These are phyloP conservation scores for Chamaenerion angustifolium DNA, from an alignment of 345 rosid species.

Conservation along the genomic window DNA sequence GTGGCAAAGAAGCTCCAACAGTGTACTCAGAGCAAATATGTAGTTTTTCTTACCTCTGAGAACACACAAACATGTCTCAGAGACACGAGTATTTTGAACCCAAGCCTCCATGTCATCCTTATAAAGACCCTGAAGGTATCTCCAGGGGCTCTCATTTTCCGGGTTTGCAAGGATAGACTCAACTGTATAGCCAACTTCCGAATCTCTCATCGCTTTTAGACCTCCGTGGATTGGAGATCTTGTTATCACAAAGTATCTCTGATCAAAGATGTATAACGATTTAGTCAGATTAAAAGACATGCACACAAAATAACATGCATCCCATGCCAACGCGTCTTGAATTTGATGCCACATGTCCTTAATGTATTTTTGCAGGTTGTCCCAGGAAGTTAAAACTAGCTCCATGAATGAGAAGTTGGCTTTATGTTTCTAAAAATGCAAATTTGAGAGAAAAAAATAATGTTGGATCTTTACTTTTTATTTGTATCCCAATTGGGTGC, in stretches of 20 bases:
- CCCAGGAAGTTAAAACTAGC: too few species aligned
- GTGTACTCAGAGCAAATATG: conserved; percentile 51
- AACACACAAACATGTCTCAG: conserved; percentile 52
- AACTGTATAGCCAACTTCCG: conserved; percentile 58
- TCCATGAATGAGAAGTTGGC: too few species aligned
- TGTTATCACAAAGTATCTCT: conserved; percentile 69
- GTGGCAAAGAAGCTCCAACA: conserved; percentile 65
- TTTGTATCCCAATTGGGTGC: too few species aligned
- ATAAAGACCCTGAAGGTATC: conserved; percentile 78
- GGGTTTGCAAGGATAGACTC: conserved; percentile 47
- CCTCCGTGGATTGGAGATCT: conserved; percentile 62
- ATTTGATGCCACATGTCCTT: too few species aligned
- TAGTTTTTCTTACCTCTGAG: conserved; percentile 31
- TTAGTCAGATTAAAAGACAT: too few species aligned
- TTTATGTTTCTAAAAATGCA: too few species aligned
- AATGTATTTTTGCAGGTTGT: too few species aligned
- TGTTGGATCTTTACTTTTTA: too few species aligned
- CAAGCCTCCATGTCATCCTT: conserved; percentile 30
- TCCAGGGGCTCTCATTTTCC: conserved; percentile 81
- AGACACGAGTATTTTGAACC: conserved; percentile 42
- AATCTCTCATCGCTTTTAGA: conserved; percentile 48
- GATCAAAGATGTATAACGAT: conserved; percentile 10
- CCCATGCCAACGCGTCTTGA: too few species aligned
- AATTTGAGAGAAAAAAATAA: too few species aligned
- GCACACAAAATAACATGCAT: too few species aligned